These are phyloP conservation scores for Ochetophila trinervis DNA, from an alignment of 306 rosid species.

Conservation along the genomic window DNA sequence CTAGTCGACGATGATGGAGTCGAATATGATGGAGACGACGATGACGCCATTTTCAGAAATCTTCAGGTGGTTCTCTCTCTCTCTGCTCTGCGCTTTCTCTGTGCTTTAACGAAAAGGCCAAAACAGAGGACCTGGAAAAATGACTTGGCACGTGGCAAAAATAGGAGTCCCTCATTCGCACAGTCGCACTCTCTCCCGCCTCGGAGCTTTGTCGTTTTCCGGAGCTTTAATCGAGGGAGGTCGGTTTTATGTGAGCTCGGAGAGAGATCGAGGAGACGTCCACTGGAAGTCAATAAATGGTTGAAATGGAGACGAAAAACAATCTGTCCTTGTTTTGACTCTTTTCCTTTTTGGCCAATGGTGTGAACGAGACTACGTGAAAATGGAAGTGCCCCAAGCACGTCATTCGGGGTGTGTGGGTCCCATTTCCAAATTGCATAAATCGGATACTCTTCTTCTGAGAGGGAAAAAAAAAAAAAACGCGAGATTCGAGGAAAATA, in stretches of 20 bases:
- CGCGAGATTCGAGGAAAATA: no score
- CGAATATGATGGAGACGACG: slow-evolving; percentile 38
- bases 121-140: not conserved
- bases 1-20: slow-evolving; percentile 2
- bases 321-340: not conserved
- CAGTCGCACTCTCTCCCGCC: slow-evolving; percentile 13
- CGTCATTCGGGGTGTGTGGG: not conserved
- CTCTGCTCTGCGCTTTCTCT: not conserved
- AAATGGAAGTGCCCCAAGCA: no score
- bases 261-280: not conserved
- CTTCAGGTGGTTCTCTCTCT: slow-evolving; percentile 6
- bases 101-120: not conserved
- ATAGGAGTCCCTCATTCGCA: not conserved
- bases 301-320: not conserved
- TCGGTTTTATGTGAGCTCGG: slow-evolving; percentile 18
- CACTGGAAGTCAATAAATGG: not conserved
- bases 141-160: not conserved
- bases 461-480: no score
- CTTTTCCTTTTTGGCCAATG: slow-evolving; percentile 15
- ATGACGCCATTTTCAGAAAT: slow-evolving; percentile 46
- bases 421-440: not conserved
- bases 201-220: not conserved
- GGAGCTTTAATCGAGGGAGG: slow-evolving; percentile 2
- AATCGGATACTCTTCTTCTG: no score
- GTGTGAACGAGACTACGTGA: not conserved